A percentile compares a stretch with the other conserved stretches of the same genome.
Conservation (phyloP, 768 basidiomycete species). For the Russula griseocarnosa region DNA sequence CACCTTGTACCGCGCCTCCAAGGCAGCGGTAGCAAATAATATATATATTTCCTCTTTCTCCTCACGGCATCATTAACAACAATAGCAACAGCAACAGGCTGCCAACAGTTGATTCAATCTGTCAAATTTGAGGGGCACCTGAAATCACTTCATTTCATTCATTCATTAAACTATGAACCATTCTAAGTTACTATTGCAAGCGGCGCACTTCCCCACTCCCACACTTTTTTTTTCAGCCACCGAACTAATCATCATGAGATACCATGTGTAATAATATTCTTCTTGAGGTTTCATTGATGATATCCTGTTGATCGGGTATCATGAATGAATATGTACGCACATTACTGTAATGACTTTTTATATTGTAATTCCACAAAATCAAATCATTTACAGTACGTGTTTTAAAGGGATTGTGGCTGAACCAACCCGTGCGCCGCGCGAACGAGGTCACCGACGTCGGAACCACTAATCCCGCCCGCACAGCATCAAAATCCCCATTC, state of each 20-base stretch:
- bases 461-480: too few relatives aligned
- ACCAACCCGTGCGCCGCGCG: neutral
- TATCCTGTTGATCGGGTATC: neutral
- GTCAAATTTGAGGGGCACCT: neutral
- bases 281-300: constrained; percentile 1
- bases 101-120: neutral
- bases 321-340: too few relatives aligned
- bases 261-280: neutral
- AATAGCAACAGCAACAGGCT: too few relatives aligned
- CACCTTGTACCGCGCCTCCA: constrained; percentile 12
- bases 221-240: neutral
- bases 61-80: neutral
- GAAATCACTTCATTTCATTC: neutral
- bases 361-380: neutral
- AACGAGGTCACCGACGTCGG: too few relatives aligned
- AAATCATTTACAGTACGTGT: neutral
- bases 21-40: neutral
- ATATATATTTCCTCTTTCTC: neutral
- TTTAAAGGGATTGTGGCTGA: neutral
- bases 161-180: neutral
- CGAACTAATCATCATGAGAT: neutral
- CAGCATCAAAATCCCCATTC: too few relatives aligned
- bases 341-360: neutral
- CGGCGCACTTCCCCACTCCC: constrained; percentile 1
- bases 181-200: neutral